These are phyloP conservation scores for Hibiscus tridactylites DNA, from an alignment of 345 rosid genomes.

Conservation along the genomic window DNA sequence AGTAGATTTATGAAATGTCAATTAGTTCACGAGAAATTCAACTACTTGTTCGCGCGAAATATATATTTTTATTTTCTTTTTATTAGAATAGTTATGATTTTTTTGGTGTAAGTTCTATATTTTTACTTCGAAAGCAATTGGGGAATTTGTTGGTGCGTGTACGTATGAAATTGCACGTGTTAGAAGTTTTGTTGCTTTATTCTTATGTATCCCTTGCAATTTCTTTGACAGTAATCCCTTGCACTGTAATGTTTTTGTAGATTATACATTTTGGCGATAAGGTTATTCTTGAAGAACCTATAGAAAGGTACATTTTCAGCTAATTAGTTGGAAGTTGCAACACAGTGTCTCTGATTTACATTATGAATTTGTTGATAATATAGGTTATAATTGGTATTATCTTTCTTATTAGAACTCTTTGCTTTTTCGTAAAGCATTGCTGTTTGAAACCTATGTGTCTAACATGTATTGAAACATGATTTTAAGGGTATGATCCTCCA, in stretches of 20 bases:
- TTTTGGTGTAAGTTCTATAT: background rate
- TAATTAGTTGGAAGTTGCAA: constrained; percentile 16
- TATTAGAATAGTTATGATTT: background rate
- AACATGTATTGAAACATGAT: background rate
- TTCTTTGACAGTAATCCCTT: constrained; percentile 5
- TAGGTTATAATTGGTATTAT: constrained; percentile 1
- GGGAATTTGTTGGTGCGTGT: background rate
- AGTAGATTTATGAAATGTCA: background rate
- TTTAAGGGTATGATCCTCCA: background rate
- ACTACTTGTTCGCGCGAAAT: background rate
- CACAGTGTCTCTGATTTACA: background rate
- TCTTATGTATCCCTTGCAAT: background rate
- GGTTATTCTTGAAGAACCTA: constrained; percentile 75
- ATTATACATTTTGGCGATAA: constrained; percentile 77
- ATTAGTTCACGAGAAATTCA: background rate
- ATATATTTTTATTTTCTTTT: background rate
- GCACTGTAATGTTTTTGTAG: constrained; percentile 25
- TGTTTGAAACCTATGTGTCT: background rate
- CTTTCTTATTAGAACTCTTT: background rate
- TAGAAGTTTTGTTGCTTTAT: background rate
- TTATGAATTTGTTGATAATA: background rate
- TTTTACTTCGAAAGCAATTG: background rate
- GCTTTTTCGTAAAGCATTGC: background rate
- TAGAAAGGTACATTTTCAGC: constrained; percentile 52
- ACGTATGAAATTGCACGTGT: background rate